Evolutionary conservation across 306 rosid genomes (phyloP).

Genomic region (Fragaria nilgerrensis): DNA sequence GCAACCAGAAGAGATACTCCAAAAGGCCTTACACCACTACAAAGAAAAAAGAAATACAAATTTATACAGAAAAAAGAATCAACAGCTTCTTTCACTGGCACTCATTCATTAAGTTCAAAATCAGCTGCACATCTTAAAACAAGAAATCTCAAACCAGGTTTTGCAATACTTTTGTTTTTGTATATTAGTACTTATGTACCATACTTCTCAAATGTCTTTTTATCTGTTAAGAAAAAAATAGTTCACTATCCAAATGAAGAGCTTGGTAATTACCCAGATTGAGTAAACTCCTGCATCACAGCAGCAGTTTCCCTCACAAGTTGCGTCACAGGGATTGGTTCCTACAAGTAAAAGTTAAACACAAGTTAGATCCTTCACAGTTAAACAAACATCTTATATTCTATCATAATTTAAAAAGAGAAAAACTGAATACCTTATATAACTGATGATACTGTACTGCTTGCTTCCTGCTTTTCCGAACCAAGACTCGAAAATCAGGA

Average conservation of each 20-base stretch:
- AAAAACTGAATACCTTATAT: slow-evolving; percentile 53
- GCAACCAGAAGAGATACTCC: slow-evolving; percentile 95
- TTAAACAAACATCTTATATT: background rate
- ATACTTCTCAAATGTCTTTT: background rate
- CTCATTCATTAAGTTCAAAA: background rate
- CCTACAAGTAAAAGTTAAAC: slow-evolving; percentile 41
- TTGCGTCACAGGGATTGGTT: slow-evolving; percentile 92
- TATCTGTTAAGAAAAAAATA: background rate
- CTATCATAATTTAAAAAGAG: background rate
- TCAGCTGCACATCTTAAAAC: background rate
- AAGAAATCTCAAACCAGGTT: background rate
- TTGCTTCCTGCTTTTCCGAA: slow-evolving; percentile 94
- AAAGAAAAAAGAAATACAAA: slow-evolving; percentile 18
- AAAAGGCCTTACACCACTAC: slow-evolving; percentile 97
- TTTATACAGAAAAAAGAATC: background rate
- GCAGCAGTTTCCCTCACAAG: slow-evolving; percentile 97
- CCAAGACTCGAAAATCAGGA: slow-evolving; percentile 94
- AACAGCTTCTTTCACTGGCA: background rate
- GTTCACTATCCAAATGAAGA: background rate
- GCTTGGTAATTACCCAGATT: slow-evolving; percentile 69
- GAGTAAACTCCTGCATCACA: slow-evolving; percentile 98
- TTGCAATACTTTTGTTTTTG: background rate
- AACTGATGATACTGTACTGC: slow-evolving; percentile 89
- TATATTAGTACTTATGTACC: background rate
- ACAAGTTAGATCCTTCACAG: background rate